Evolutionary conservation across 2,329 filamentous ascomycete species (phyloP), one percentile per base, ranked within the genome.

Genomic region (Neonectria punicea): DNA sequence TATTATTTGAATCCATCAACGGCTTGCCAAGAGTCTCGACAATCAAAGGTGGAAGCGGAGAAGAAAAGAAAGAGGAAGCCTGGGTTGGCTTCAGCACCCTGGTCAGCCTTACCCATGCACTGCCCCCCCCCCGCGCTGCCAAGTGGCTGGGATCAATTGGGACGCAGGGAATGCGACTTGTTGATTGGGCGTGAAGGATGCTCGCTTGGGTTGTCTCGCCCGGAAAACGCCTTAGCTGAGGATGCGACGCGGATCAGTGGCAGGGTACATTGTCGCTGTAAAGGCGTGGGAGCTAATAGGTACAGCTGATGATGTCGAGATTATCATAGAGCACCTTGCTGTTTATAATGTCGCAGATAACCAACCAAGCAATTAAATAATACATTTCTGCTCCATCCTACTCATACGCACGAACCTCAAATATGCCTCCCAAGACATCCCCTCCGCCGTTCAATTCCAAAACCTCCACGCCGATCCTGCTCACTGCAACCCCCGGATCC

Each of bases 401-500:
- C 41, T 67, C 66, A n/a, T 73, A 72, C 7, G 67, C 69, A 14
- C 69, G 61, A 53, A 73, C 61, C 43, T 73, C 71, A 39, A 73
- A 73, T 16, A 73, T 70, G 3, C 71, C 69, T 1, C 72, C 70
- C n/a, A 50, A 62, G 3, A 74, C 61, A 57, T 71, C 60, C 44
- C 64, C 55, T 14, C 71, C 67, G 16, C 69, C 69, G 22, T 74
- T 67, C n/a, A 74, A 49, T 44, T 65, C 69, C 2, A 73, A 44
- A 13, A 74, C 68, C 62, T 74, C 71, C 4, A 74, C 58, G 16
- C 65, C 70, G 22, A 73, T 56, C 34, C 53, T 63, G 1, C 49
- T 63, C 2, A 65, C 66, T 18, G 32, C 22, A 1, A 53, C 43
- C 1, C 39, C n/a, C 2, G 58, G 44, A 2, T 63, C 65, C n/a